Evolutionary conservation across 148 eudicot genomes (phyloP).

Genomic region (Silene conica): DNA sequence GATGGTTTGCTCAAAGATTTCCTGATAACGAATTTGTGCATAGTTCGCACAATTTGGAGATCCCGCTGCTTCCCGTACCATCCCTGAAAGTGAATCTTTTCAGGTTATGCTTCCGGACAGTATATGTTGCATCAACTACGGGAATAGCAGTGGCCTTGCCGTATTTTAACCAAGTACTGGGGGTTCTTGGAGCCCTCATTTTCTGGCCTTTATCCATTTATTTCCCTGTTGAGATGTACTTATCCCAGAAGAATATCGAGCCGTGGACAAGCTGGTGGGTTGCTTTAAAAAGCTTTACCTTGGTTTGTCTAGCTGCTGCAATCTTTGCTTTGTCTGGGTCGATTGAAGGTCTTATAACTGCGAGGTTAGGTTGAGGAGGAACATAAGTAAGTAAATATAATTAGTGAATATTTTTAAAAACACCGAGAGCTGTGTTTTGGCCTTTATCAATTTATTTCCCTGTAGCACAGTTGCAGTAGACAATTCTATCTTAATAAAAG

Average conservation of each 20-base stretch:
- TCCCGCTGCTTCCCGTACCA: constrained; percentile 40
- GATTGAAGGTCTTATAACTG: constrained; percentile 46
- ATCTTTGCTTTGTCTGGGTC: constrained; percentile 53
- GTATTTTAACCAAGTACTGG: constrained; percentile 54
- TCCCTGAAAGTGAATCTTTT: constrained; percentile 35
- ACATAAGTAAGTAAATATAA: no score
- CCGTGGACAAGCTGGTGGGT: constrained; percentile 45
- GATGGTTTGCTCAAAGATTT: constrained; percentile 32
- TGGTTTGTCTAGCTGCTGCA: constrained; percentile 37
- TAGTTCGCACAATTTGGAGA: constrained; percentile 23
- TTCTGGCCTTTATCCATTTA: constrained; percentile 64
- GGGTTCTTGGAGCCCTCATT: constrained; percentile 48
- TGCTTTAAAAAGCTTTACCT: constrained; percentile 37
- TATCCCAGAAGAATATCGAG: constrained; percentile 43
- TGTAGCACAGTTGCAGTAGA: no score
- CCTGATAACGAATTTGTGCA: constrained; percentile 41
- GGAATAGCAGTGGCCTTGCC: constrained; percentile 41
- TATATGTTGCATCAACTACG: constrained; percentile 42
- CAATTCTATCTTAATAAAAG: no score
- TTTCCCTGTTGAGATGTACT: constrained; percentile 68
- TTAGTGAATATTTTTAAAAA: not conserved
- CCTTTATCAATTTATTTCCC: no score
- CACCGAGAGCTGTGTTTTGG: no score
- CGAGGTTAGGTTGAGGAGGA: constrained; percentile 35
- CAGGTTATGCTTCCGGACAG: constrained; percentile 44